Conservation (phyloP, 208 protist genomes). For the Polymyxa betae region DNA sequence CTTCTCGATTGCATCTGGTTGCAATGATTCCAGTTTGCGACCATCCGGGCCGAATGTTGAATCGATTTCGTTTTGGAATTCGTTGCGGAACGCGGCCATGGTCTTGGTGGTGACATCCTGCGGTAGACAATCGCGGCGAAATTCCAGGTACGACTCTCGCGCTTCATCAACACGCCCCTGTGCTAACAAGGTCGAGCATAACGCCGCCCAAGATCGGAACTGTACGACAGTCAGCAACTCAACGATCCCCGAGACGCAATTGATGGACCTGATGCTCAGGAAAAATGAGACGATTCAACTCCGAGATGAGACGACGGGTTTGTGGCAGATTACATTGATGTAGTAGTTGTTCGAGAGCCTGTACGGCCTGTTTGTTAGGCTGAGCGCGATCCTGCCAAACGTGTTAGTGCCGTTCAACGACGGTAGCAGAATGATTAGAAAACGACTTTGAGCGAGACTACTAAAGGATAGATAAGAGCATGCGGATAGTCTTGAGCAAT, state of each 20-base stretch:
- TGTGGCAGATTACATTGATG: not conserved
- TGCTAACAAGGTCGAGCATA: not conserved
- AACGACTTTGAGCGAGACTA: not conserved
- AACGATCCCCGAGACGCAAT: no score
- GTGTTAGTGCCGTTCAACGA: no score
- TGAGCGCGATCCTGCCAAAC: no score
- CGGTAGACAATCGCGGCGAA: not conserved
- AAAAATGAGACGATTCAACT: slow-evolving; percentile 11
- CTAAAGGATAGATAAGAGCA: slow-evolving; percentile 12
- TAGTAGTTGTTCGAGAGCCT: not conserved
- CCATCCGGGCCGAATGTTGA: not conserved
- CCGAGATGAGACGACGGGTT: slow-evolving; percentile 5
- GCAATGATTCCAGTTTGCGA: not conserved
- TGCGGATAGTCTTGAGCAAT: slow-evolving; percentile 25
- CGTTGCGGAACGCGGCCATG: not conserved
- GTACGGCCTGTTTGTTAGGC: no score
- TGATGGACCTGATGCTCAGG: slow-evolving; percentile 27
- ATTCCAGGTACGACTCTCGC: not conserved
- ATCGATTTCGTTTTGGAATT: not conserved
- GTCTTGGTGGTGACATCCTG: not conserved
- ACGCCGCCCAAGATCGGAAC: not conserved
- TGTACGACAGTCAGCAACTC: not conserved
- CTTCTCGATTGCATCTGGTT: not conserved
- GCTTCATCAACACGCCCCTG: not conserved
- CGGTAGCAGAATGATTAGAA: no score